Percentiles rank a stretch among this genome's conserved stretches.
These are phyloP conservation scores for Lyophyllum shimeji DNA, from an alignment of 768 basidiomycete genomes.

Conservation along the genomic window DNA sequence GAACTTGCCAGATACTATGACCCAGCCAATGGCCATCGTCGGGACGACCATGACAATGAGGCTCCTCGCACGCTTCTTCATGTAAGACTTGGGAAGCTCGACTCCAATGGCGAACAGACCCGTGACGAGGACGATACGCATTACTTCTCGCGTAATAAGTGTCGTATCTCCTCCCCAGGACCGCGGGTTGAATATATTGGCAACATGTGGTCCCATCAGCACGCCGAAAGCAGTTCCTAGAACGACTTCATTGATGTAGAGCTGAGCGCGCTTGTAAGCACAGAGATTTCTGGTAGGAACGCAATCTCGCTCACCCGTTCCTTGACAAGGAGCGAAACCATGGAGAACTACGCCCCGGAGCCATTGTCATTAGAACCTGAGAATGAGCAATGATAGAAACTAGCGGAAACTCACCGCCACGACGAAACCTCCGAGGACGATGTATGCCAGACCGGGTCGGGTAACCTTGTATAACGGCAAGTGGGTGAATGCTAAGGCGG, in stretches of 20 bases:
- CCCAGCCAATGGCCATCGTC: conserved; percentile 85
- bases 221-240: conserved; percentile 76
- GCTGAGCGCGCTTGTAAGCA: conserved; percentile 29
- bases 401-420: conserved; percentile 12
- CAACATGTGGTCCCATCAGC: conserved; percentile 70
- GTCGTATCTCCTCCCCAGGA: conserved; percentile 51
- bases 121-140: conserved; percentile 70
- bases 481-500: conserved; percentile 20
- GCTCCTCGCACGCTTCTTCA: conserved; percentile 75
- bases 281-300: background rate
- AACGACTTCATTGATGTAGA: conserved; percentile 93
- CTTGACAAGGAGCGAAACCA: conserved; percentile 80
- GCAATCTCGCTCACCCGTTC: conserved; percentile 55
- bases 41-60: conserved; percentile 71
- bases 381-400: background rate
- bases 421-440: conserved; percentile 54
- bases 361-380: background rate
- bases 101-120: conserved; percentile 96
- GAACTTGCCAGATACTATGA: conserved; percentile 63
- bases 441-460: conserved; percentile 54
- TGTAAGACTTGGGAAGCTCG: conserved; percentile 85
- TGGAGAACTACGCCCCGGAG: conserved; percentile 64
- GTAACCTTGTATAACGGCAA: conserved; percentile 44
- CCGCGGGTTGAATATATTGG: conserved; percentile 73
- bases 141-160: conserved; percentile 59